Percentiles rank a stretch among this genome's conserved stretches.
Conservation (phyloP, 2,329 filamentous ascomycete species). For the Cercospora sp. region DNA sequence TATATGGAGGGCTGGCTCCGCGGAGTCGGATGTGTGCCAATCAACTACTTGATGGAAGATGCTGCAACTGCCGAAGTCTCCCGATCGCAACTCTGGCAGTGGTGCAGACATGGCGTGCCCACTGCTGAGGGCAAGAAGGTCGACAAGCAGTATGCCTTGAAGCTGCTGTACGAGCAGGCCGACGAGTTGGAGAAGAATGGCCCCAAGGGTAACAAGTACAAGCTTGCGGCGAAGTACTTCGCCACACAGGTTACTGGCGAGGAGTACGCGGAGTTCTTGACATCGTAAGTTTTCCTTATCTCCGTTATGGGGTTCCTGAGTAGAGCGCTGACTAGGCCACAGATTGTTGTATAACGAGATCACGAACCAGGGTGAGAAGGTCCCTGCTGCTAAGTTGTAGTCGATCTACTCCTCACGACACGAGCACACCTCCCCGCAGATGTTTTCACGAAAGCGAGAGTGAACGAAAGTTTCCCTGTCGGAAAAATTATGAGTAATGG, state of each 20-base stretch:
- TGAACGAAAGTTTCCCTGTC: neutral
- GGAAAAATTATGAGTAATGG: neutral
- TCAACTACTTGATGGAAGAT: constrained; percentile 98
- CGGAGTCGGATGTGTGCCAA: constrained; percentile 91
- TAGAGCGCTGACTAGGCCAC: constrained; percentile 13
- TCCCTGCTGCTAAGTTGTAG: constrained; percentile 52
- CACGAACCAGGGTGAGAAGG: constrained; percentile 67
- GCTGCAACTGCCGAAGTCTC: constrained; percentile 96
- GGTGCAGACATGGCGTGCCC: constrained; percentile 71
- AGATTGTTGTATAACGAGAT: constrained; percentile 88
- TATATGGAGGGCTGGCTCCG: constrained; percentile 99
- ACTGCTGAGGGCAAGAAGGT: constrained; percentile 89
- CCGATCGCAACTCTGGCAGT: constrained; percentile 94
- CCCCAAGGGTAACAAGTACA: constrained; percentile 86
- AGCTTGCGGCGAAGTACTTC: constrained; percentile 89
- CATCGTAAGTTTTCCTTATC: no score
- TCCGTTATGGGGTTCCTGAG: no score
- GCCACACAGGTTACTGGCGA: constrained; percentile 90
- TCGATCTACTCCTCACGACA: neutral
- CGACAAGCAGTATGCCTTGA: constrained; percentile 86
- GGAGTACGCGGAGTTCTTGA: constrained; percentile 96
- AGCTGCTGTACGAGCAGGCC: constrained; percentile 82
- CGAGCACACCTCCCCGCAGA: neutral
- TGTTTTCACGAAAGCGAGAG: constrained; percentile 1
- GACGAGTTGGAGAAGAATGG: constrained; percentile 72